These are phyloP conservation scores for Lactarius vividus DNA, from an alignment of 768 basidiomycete genomes.

Conservation along the genomic window DNA sequence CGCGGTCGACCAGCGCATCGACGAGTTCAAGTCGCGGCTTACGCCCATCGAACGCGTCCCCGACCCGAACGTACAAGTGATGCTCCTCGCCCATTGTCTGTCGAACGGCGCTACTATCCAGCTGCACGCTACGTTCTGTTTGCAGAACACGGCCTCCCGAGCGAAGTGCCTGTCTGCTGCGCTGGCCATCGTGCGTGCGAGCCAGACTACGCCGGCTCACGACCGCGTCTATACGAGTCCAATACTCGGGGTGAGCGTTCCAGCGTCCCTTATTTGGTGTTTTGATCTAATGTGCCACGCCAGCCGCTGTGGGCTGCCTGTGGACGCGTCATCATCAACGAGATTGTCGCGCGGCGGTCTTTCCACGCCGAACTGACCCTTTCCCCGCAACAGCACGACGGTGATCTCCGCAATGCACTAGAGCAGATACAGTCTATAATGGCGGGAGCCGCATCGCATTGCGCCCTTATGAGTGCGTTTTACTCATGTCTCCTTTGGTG, in stretches of 20 bases:
- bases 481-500: not conserved
- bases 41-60: constrained; percentile 27
- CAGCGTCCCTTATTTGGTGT: too few relatives aligned
- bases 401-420: constrained; percentile 19
- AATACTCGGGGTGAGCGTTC: constrained; percentile 16
- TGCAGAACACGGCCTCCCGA: constrained; percentile 26
- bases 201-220: constrained; percentile 4
- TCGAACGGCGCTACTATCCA: constrained; percentile 33
- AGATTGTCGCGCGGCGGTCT: constrained; percentile 22
- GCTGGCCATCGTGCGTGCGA: constrained; percentile 22
- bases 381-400: constrained; percentile 12
- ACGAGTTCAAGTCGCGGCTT: constrained; percentile 32
- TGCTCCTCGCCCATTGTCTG: constrained; percentile 33
- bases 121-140: constrained; percentile 32
- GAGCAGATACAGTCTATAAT: constrained; percentile 24
- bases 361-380: constrained; percentile 14
- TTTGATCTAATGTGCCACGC: not conserved
- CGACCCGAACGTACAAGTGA: constrained; percentile 26
- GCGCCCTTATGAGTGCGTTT: constrained; percentile 24
- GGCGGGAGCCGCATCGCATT: constrained; percentile 14
- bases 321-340: constrained; percentile 26
- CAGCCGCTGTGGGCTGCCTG: constrained; percentile 25
- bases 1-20: constrained; percentile 34
- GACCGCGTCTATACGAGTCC: constrained; percentile 11
- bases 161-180: constrained; percentile 26